Evolutionary conservation across 208 protist genomes (phyloP), one percentile per base, ranked within the genome.

Genomic region (Leishmania mexicana): DNA sequence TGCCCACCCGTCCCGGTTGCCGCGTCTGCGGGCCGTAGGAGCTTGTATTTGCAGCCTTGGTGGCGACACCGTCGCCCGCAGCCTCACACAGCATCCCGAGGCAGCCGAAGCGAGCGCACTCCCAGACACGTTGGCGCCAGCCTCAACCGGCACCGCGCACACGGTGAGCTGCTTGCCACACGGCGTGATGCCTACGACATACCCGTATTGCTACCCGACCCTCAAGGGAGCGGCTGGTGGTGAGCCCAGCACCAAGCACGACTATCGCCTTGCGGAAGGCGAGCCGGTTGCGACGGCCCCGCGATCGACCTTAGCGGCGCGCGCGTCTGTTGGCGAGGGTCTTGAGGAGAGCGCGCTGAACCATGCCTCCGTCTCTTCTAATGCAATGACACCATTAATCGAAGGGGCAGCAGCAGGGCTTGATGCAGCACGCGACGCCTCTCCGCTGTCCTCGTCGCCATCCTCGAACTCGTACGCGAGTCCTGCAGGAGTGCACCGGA

Each of bases 181-280:
- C 1, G 70, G 49, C 19, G 62, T 81, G 38, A 54, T 82, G 78
- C 83, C 83, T 7, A 82, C 83, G 6, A 38, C 77, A 11, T 78
- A 85, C 71, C 83, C 83, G 49, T 85, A 85, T 62, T 82, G 77
- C 54, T 82, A 82, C 67, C 6, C 8, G 15, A 75, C 62, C 13
- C 21, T 81, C 11, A 42, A 58, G 11, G 60, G 13, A 31, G 40
- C 40, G 49, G 45, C 15, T 62, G 49, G 19, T 40, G 51, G 31
- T 38, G 49, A 31, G 13, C 35, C 8, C 28, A 15, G n/a, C 8
- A 19, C 51, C 73, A 74, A 53, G 28, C 38, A 17, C 24, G 70
- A 31, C 45, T 45, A 17, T 74, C n/a, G 70, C 70, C 54, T 7
- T 53, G 19, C 40, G 28, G 45, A 7, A 6, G 5, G 70, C 45